Evolutionary conservation across 441 rosid species (phyloP).

Genomic region (Gossypium schwendimanii): DNA sequence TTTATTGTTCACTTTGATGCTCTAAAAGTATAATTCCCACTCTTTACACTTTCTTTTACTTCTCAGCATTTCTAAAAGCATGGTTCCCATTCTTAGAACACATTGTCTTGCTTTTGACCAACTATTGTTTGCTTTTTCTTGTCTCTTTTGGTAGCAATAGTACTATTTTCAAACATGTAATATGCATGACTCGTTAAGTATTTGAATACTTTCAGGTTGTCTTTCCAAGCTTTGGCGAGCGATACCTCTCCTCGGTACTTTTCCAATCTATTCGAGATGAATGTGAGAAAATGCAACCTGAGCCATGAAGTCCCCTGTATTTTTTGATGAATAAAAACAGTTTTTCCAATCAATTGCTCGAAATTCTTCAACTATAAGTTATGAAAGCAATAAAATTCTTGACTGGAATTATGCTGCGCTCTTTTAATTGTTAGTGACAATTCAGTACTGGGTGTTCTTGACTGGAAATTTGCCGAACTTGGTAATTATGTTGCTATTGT

Average conservation of each 20-base stretch:
- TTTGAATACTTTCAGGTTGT: constrained; percentile 50
- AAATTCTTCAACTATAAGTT: background rate
- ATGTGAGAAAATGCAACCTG: constrained; percentile 85
- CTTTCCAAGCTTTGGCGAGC: constrained; percentile 92
- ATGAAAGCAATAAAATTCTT: background rate
- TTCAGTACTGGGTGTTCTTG: background rate
- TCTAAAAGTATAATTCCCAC: background rate
- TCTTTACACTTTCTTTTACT: background rate
- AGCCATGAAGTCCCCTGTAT: constrained; percentile 30
- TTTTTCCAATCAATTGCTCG: background rate
- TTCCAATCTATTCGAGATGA: constrained; percentile 89
- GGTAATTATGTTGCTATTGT: background rate
- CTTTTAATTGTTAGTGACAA: background rate
- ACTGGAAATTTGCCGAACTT: background rate
- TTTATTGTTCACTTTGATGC: background rate
- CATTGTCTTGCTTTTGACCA: background rate
- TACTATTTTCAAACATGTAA: background rate
- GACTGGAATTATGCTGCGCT: background rate
- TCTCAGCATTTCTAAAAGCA: background rate
- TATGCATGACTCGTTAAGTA: background rate
- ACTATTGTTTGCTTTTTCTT: background rate
- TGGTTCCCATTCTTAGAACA: background rate
- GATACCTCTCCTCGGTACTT: constrained; percentile 74
- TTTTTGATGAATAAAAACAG: background rate
- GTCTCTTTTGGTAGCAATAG: background rate